Evolutionary conservation across 1,139 yeast genomes (phyloP), one percentile per base, ranked within the genome.

Genomic region (Magnusiomyces clavatus): DNA sequence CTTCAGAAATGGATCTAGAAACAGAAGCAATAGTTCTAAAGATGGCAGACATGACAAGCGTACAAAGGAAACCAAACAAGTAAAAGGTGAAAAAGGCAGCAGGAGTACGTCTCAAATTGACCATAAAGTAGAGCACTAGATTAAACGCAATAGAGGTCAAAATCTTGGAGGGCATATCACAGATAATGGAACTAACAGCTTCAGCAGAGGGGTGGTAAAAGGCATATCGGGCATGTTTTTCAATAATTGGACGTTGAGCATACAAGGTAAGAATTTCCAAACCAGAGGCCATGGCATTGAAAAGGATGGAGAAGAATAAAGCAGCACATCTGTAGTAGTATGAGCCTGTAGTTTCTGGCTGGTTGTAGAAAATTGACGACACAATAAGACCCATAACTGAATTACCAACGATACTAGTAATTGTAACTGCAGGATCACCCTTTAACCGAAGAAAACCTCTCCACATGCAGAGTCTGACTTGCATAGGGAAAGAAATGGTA

Each of bases 191-290:
- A 0, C 89, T 86, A 19, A 83, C 61, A 0, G 90, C 87, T 60
- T 84, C 87, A 1, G 89, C 87, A 52, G 88, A 76, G 6, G 92
- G 92, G 56, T 83, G 86, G 62, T 84, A 86, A 51, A 86, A 67
- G 0, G 89, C 87, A 65, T 80, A 86, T 41, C 80, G 75, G 63
- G 82, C 82, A 60, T 86, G 95, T 64, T 87, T 87, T 66, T 83
- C 90, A 31, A 85, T 84, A 57, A 86, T 78, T 1, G 86, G 82
- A 63, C 95, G 79, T 11, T 87, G 82, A 62, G 82, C 89, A 58
- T 74, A 79, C 52, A 84, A 69, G 8, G 85, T 69, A 70, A 83
- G 77, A 58, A 86, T 81, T 67, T 86, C 95, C 65, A 85, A 73
- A 60, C 84, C 70, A 14, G 89, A 83, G 19, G 85, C 73, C 67